These are phyloP conservation scores for Penicillium paxilli DNA, from an alignment of 495 filamentous ascomycete genomes.

Conservation along the genomic window DNA sequence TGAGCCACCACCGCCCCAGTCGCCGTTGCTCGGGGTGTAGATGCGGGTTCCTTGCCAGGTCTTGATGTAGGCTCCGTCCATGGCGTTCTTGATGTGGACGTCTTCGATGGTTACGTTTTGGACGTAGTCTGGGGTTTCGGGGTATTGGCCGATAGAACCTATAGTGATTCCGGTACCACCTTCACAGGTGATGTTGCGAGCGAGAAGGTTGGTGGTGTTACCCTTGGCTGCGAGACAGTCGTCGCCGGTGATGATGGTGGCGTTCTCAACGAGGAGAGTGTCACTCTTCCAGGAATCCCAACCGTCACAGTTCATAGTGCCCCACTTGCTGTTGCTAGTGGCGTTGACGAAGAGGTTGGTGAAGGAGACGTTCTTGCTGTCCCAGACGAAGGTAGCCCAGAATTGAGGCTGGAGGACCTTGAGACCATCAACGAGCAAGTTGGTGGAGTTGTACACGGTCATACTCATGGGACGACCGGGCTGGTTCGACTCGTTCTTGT, in stretches of 20 bases:
- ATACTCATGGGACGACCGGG: slow-evolving; percentile 45
- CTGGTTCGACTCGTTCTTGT: slow-evolving; percentile 34
- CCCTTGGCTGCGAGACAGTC: slow-evolving; percentile 41
- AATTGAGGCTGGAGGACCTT: slow-evolving; percentile 45
- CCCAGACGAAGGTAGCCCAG: slow-evolving; percentile 41
- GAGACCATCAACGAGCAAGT: slow-evolving; percentile 29
- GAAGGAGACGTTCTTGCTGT: slow-evolving; percentile 32
- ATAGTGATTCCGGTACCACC: slow-evolving; percentile 35
- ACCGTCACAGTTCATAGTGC: slow-evolving; percentile 39
- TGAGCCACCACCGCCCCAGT: slow-evolving; percentile 24
- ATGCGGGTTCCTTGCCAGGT: slow-evolving; percentile 44
- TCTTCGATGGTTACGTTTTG: slow-evolving; percentile 25
- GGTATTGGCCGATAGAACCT: slow-evolving; percentile 47
- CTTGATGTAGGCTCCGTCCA: slow-evolving; percentile 58
- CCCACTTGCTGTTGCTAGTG: slow-evolving; percentile 26
- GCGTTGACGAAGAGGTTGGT: slow-evolving; percentile 46
- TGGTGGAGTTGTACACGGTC: slow-evolving; percentile 37
- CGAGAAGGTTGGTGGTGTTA: slow-evolving; percentile 39
- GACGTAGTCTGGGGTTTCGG: slow-evolving; percentile 22
- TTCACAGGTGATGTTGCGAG: slow-evolving; percentile 32
- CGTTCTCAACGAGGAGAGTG: slow-evolving; percentile 30
- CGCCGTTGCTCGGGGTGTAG: slow-evolving; percentile 30
- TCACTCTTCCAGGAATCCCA: slow-evolving; percentile 35
- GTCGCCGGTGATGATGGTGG: slow-evolving; percentile 37
- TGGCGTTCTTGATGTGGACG: slow-evolving; percentile 31